Conservation (phyloP, 495 filamentous ascomycete species). For the Trichoderma parareesei region DNA sequence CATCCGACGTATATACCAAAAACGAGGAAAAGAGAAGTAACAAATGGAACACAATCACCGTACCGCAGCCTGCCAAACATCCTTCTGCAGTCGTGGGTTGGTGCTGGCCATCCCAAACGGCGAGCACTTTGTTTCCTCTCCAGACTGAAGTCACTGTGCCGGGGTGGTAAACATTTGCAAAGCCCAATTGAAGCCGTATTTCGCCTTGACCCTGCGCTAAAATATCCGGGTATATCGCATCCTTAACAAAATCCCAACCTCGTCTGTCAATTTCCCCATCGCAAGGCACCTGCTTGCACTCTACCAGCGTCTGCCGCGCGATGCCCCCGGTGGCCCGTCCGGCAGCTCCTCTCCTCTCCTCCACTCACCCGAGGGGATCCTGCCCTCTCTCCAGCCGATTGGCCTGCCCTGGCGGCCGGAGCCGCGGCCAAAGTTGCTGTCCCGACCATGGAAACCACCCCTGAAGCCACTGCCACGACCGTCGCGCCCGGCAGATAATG, state of each 20-base stretch:
- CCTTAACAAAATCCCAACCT: background rate
- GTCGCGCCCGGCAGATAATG: constrained; percentile 28
- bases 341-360: constrained; percentile 29
- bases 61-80: background rate
- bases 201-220: background rate
- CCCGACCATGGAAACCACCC: constrained; percentile 25
- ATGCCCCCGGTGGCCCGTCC: constrained; percentile 21
- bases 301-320: constrained; percentile 29
- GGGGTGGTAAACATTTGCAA: background rate
- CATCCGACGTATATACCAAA: constrained; percentile 1
- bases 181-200: background rate
- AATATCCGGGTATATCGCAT: background rate
- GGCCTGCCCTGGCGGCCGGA: constrained; percentile 26
- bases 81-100: background rate
- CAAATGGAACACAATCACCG: background rate
- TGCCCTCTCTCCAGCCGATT: constrained; percentile 33
- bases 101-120: background rate
- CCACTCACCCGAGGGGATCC: constrained; percentile 31
- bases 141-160: background rate
- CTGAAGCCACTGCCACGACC: constrained; percentile 38
- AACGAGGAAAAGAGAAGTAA: background rate
- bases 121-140: background rate
- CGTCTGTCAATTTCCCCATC: background rate
- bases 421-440: constrained; percentile 22
- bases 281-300: background rate